Evolutionary conservation across 2,329 filamentous ascomycete species (phyloP), one percentile per base, ranked within the genome.

Genomic region (Aspergillus quadrilineatus): DNA sequence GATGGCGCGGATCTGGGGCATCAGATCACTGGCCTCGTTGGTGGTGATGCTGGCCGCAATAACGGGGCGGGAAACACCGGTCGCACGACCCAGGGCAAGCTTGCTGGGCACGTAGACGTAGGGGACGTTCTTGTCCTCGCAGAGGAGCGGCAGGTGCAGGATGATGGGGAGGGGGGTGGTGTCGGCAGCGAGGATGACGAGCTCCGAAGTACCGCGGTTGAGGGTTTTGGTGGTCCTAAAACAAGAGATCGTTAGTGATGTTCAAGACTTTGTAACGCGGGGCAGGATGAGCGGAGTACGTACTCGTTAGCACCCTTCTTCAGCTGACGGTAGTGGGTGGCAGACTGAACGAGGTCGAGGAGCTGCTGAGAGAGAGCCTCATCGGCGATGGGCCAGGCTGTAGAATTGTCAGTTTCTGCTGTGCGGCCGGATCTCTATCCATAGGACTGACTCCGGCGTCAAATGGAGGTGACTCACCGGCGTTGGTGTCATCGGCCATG

Each of bases 281-380:
- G 6, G 29, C 9, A 46, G 2, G 28, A 43, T 8, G 22, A 52
- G n/a, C 53, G 43, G 36, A 53, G 57, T 58, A 41, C 73, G 79
- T 78, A 80, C 75, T 90, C 89, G 82, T 92, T 93, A 73, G 89
- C 90, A 60, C 90, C 90, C 82, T 94, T 95, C 83, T 94, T 94
- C 64, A 92, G 78, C 82, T 94, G 90, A 50, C 87, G 78, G 63
- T 74, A 76, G 68, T 77, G 80, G 44, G 77, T 80, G 54, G 80
- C 86, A 69, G 89, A 87, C 79, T 93, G 89, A 60, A 92, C 82
- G 55, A 92, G 82, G 67, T 95, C 89, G 62, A 96, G 85, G 62
- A 97, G 86, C 74, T 92, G 87, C 80, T 92, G 87, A 55, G 89
- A 85, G 63, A 95, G 82, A 67, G 85, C 83, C 70, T 85, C 82